phyloP scores from a whole-genome alignment of 78 protist genomes.

The Isochrysis galbana region DNA sequence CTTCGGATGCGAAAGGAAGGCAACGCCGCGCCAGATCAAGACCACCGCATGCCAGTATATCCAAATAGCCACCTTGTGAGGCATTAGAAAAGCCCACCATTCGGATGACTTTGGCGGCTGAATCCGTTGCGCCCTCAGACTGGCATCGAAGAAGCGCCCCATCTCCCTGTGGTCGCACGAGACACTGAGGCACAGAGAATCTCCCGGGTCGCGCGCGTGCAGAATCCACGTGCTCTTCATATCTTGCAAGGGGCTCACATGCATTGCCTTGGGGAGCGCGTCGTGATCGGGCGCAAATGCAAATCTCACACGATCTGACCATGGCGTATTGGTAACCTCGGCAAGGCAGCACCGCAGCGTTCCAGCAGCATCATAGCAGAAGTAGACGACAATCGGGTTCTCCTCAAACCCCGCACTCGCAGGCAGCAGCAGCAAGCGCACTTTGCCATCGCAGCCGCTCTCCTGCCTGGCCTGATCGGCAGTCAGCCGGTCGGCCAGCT shows the following conservation, averaged over 20 bases:
- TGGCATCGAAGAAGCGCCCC: neutral
- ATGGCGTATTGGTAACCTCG: neutral
- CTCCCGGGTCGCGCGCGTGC: neutral
- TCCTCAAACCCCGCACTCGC: neutral
- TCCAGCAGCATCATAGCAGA: neutral
- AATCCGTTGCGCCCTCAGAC: neutral
- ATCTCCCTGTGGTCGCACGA: neutral
- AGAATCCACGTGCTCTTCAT: neutral
- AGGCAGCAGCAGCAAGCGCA: neutral
- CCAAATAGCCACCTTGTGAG: neutral
- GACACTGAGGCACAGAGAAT: neutral
- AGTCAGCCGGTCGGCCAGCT: neutral
- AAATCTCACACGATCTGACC: neutral
- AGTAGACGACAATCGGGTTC: neutral
- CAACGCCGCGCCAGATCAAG: neutral
- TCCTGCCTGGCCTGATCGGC: neutral
- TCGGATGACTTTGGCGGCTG: neutral
- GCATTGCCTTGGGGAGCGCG: neutral
- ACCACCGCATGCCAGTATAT: neutral
- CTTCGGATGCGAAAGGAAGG: neutral
- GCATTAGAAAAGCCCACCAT: neutral
- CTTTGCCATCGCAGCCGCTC: neutral
- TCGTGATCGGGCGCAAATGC: neutral
- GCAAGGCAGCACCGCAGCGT: neutral
- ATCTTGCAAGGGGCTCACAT: neutral